Conservation (phyloP, 2,329 filamentous ascomycete genomes). For the Ceratocystis ficicola region DNA sequence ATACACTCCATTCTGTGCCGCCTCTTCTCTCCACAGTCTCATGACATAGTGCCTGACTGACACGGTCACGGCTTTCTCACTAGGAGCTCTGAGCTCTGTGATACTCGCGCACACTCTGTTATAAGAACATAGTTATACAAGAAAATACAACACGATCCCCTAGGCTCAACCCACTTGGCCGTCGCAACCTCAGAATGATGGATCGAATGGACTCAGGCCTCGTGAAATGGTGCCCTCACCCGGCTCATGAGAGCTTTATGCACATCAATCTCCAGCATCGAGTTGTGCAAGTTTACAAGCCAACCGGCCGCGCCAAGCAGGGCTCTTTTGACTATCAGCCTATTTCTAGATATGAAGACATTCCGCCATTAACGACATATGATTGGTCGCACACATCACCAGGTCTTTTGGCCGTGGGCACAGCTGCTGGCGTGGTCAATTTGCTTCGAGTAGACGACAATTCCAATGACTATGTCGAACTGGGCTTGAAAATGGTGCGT, state of each 20-base stretch:
- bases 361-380: conserved; percentile 51
- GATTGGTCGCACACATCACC: conserved; percentile 53
- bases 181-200: conserved; percentile 31
- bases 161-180: background rate
- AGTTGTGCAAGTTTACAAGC: conserved; percentile 50
- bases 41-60: background rate
- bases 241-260: conserved; percentile 47
- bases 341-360: conserved; percentile 48
- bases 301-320: conserved; percentile 45
- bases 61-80: conserved; percentile 1
- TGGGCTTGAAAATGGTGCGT: conserved; percentile 61
- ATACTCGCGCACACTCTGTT: background rate
- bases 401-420: conserved; percentile 62
- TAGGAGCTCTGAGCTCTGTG: background rate
- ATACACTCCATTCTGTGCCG: background rate
- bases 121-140: background rate
- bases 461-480: conserved; percentile 51
- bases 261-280: conserved; percentile 54
- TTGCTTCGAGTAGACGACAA: conserved; percentile 61
- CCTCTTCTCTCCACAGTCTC: background rate
- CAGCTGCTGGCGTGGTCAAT: conserved; percentile 61
- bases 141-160: background rate
- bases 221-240: conserved; percentile 54
- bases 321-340: conserved; percentile 47
- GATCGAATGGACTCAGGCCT: conserved; percentile 51